Conservation (phyloP, 306 rosid species). For the Sindora glabra region DNA sequence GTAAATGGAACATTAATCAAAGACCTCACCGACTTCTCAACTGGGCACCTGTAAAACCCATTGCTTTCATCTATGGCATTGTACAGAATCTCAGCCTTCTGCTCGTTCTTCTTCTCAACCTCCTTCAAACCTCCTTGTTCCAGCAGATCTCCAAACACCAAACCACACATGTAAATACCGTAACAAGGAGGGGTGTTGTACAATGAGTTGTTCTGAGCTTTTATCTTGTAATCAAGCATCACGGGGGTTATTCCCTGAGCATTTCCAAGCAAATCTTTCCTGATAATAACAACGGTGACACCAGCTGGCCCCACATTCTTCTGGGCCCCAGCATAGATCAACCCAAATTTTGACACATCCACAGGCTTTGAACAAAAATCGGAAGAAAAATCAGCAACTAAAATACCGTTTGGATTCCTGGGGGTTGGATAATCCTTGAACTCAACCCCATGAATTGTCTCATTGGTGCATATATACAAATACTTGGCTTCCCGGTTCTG, state of each 20-base stretch:
- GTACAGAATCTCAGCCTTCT: constrained; percentile 72
- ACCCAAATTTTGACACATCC: constrained; percentile 73
- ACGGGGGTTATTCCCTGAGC: constrained; percentile 70
- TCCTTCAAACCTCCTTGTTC: constrained; percentile 83
- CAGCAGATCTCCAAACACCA: constrained; percentile 84
- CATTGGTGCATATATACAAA: constrained; percentile 78
- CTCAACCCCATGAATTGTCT: constrained; percentile 95
- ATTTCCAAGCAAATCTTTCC: constrained; percentile 78
- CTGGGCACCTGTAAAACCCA: constrained; percentile 81
- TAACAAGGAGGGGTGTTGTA: constrained; percentile 94
- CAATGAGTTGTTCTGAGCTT: constrained; percentile 68
- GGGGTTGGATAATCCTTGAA: constrained; percentile 72
- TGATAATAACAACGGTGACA: constrained; percentile 75
- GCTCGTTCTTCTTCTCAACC: constrained; percentile 84
- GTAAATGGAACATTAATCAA: constrained; percentile 96
- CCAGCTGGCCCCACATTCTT: constrained; percentile 96
- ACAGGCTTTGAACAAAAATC: constrained; percentile 94
- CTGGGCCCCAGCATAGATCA: constrained; percentile 93
- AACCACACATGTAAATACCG: constrained; percentile 85
- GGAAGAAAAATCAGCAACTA: constrained; percentile 90
- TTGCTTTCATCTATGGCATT: constrained; percentile 62
- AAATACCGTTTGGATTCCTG: constrained; percentile 27
- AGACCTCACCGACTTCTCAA: constrained; percentile 81
- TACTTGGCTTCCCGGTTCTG: constrained; percentile 57
- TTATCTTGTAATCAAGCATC: constrained; percentile 90